These are phyloP conservation scores for Fusarium sp. DNA, from an alignment of 2,329 filamentous ascomycete genomes.

Conservation along the genomic window DNA sequence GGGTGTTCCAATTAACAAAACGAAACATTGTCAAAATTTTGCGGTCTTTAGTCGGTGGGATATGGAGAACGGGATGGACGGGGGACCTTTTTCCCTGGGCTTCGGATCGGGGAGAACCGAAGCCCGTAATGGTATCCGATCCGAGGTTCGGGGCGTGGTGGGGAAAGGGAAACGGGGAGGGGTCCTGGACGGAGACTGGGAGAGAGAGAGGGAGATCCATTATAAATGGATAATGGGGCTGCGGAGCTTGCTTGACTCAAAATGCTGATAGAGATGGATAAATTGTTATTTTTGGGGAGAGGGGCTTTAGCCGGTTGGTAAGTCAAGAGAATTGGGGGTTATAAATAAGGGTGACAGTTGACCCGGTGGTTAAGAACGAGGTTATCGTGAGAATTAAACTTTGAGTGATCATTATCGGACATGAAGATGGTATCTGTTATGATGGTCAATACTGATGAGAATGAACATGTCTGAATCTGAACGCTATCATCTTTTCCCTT, in stretches of 20 bases:
- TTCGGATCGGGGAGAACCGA: constrained; percentile 5
- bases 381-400: not conserved
- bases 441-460: not conserved
- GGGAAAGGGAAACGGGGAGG: not conserved
- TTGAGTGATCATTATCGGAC: not conserved
- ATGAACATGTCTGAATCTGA: not conserved
- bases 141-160: constrained; percentile 29
- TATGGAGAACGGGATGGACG: not conserved
- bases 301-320: constrained; percentile 1
- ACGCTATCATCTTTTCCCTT: not conserved
- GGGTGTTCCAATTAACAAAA: not conserved
- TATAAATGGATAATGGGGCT: not conserved
- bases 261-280: constrained; percentile 4
- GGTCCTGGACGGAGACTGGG: not conserved
- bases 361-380: not conserved
- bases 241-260: constrained; percentile 1
- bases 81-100: not conserved
- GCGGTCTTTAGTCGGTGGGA: not conserved
- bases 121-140: constrained; percentile 16
- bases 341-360: constrained; percentile 1
- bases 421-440: not conserved
- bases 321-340: not conserved
- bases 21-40: not conserved
- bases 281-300: not conserved
- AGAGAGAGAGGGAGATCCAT: not conserved